These are phyloP conservation scores for Aspergillus avenaceus DNA, from an alignment of 495 filamentous ascomycete species.

Conservation along the genomic window DNA sequence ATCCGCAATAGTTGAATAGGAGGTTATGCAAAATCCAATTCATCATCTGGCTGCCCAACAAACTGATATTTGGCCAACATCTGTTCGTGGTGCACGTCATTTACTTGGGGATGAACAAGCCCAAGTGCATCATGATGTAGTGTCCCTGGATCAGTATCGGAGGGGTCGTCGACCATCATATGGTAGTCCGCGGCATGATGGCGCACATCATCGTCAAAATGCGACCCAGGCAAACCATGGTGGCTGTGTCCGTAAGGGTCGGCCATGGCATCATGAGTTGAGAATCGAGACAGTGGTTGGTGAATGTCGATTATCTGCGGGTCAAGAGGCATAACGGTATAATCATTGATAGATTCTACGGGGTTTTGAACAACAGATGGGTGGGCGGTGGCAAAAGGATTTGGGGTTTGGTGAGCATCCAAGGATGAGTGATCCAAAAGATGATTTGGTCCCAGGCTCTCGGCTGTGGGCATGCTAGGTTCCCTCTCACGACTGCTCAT, in stretches of 20 bases:
- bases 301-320: conserved; percentile 44
- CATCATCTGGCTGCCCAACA: conserved; percentile 36
- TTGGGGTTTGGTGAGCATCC: conserved; percentile 22
- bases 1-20: not conserved
- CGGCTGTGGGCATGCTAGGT: conserved; percentile 13
- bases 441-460: conserved; percentile 20
- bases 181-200: conserved; percentile 40
- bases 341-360: conserved; percentile 36
- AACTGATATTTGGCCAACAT: conserved; percentile 42
- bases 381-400: conserved; percentile 32
- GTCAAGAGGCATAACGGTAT: conserved; percentile 39
- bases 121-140: conserved; percentile 39
- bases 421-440: conserved; percentile 32
- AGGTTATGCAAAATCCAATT: conserved; percentile 36
- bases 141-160: conserved; percentile 25
- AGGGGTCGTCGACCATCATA: conserved; percentile 43
- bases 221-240: conserved; percentile 25
- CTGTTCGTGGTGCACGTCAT: conserved; percentile 42
- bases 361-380: conserved; percentile 23
- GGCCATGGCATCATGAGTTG: conserved; percentile 34
- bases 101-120: conserved; percentile 37
- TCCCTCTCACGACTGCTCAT: conserved; percentile 12
- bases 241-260: conserved; percentile 29
- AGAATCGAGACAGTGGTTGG: conserved; percentile 35
- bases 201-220: conserved; percentile 40